Base-by-base conservation (phyloP, 805 yeast species). In the Teunomyces tritomae region DNA sequence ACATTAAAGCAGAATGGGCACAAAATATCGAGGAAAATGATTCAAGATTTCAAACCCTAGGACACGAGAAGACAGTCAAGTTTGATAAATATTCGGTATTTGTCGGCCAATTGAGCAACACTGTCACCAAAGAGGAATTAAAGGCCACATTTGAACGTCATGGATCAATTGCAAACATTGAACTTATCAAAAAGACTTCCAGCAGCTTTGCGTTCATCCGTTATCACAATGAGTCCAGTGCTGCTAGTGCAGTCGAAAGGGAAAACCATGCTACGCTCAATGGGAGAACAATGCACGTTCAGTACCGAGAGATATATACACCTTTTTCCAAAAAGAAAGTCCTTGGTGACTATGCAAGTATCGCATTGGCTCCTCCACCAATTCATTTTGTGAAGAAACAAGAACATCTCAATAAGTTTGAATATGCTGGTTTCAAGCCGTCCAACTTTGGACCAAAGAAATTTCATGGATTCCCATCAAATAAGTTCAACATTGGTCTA, bases 201-300 rank as follows among this genome's bases (percentile, higher is more conserved):
- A 72, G 71, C 43, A 73, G 78, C 28, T 88, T 87, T 73, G 96
- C 95, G 1, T 89, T 89, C 58, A 79, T 89, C 50, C 79, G 79
- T 49, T 89, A 71, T 58, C 73, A 71, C 30, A 71, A 76, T 8
- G 90, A 85, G 56, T 76, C 77, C 17, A 80, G 94, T 17, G 96
- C 96, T 6, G 95, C 94, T 4, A 76, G 87, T 42, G 96, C 96
- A 1, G 88, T 89, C 46, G 95, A 89, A 63, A 76, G 83, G 51
- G 94, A 87, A 60, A 89, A 90, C 61, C 96, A 89, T 65, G 76
- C 95, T 2, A 78, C 84, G 63, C 82, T 89, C 59, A 68, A 80
- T 57, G 82, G 80, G 49, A 84, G 78, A 62, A 85, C 92, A 7
- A 85, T 89, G 74, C 94, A 87, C 63, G 96, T 89, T 41, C 95